Conservation (phyloP, 306 rosid genomes). For the Inga leiocalycina region DNA sequence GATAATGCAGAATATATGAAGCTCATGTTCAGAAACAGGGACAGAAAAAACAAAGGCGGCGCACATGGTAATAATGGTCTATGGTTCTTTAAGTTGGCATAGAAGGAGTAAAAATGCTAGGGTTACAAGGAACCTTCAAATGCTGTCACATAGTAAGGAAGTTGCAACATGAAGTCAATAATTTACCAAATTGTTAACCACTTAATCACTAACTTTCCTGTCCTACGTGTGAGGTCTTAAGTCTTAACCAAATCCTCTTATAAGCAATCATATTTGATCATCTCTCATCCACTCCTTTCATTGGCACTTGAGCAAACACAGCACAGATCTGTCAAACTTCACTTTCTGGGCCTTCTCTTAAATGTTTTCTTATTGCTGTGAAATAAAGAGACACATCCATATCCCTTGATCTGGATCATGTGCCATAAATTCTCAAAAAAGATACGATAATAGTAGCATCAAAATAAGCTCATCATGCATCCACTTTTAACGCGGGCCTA, state of each 20-base stretch:
- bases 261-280: not conserved
- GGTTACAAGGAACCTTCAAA: not conserved
- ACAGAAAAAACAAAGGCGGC: not conserved
- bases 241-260: slow-evolving; percentile 7
- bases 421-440: not conserved
- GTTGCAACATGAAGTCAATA: not conserved
- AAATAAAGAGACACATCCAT: slow-evolving; percentile 16
- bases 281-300: not conserved
- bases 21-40: not conserved
- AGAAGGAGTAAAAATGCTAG: not conserved
- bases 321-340: not conserved
- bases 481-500: slow-evolving; percentile 18
- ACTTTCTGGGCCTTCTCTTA: slow-evolving; percentile 9
- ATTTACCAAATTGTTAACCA: not conserved
- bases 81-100: not conserved
- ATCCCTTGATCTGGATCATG: not conserved
- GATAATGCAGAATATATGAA: no score
- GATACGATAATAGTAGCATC: not conserved
- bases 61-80: not conserved
- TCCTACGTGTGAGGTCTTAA: not conserved
- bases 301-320: slow-evolving; percentile 16
- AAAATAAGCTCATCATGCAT: slow-evolving; percentile 10
- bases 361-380: slow-evolving; percentile 1
- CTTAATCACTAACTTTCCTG: not conserved
- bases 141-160: not conserved